Percentiles rank a stretch among this genome's conserved stretches.
Evolutionary conservation across 768 basidiomycete genomes (phyloP).

Genomic region (Auriculariales sp.): DNA sequence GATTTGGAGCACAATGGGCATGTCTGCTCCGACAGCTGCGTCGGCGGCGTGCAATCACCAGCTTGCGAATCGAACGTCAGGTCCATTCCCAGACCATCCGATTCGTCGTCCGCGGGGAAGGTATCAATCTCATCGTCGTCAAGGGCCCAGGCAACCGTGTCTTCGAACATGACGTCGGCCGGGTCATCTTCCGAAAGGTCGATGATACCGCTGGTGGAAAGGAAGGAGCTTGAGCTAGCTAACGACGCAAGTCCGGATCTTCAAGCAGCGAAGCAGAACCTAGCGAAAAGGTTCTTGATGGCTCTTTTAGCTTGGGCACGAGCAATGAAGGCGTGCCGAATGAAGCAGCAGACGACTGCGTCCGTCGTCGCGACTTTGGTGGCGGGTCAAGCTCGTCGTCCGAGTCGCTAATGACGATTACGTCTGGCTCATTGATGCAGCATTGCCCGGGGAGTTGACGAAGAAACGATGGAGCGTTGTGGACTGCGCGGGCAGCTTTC

Average conservation of each 20-base stretch:
- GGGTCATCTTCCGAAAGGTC: background rate
- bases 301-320: too few relatives aligned
- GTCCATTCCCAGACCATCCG: conserved; percentile 15
- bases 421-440: conserved; percentile 15
- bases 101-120: conserved; percentile 17
- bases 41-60: background rate
- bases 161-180: conserved; percentile 4
- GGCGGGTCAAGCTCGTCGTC: conserved; percentile 28
- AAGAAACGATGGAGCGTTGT: conserved; percentile 33
- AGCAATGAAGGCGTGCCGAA: background rate
- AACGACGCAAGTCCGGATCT: too few relatives aligned
- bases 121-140: conserved; percentile 54
- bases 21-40: too few relatives aligned
- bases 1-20: conserved; percentile 19
- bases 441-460: too few relatives aligned
- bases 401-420: conserved; percentile 53
- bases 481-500: conserved; percentile 12
- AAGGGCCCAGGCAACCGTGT: conserved; percentile 51
- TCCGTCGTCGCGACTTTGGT: background rate
- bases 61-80: conserved; percentile 10
- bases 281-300: too few relatives aligned
- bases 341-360: background rate
- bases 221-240: too few relatives aligned
- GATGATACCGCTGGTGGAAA: too few relatives aligned
- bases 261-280: too few relatives aligned